Base-by-base conservation (phyloP, 2,329 filamentous ascomycete species). In the Aspergillus jensenii region DNA sequence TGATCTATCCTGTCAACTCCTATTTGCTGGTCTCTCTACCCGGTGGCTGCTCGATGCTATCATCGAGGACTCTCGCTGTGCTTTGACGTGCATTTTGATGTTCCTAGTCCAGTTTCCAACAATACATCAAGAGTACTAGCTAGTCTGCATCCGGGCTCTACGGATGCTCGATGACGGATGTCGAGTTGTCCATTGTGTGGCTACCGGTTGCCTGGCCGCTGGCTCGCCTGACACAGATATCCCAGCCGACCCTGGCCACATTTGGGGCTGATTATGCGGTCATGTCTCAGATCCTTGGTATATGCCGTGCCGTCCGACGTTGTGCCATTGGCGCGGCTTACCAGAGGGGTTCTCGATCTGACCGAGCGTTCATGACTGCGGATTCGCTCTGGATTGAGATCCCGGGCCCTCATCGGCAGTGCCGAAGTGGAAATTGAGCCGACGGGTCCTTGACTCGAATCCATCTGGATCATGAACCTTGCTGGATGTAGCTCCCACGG, bases 71-170 rank as follows among this genome's bases (percentile, higher is more conserved):
- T 48, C 39, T 44, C 43, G 37, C 52, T 55, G 25, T 55, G 52
- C 39, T 55, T 11, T 35, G 46, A 52, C 58, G 61, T 55, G 54
- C 56, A 59, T 31, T 41, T 45, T 52, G 50, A 58, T 58, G 37
- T 55, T 51, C 53, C 50, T 55, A 40, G 63, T 52, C 60, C 51
- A 39, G 49, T 65, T 65, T 43, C 14, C 55, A 65, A 65, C 60
- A 44, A 5, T 51, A 46, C 58, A 48, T 43, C 23, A 47, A 49
- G 40, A 56, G 37, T 43, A 56, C 56, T 31, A 41, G 37, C 48
- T 53, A 53, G 59, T 60, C 43, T 39, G 14, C 19, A 25, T 44
- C 37, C 58, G 50, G 52, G 56, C 47, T 62, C 45, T 51, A 59
- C 58, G 60, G 60, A 46, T 59, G 27, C 33, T 52, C 33, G 50